Conservation (phyloP, 495 filamentous ascomycete species). For the Neurospora pannonica region DNA sequence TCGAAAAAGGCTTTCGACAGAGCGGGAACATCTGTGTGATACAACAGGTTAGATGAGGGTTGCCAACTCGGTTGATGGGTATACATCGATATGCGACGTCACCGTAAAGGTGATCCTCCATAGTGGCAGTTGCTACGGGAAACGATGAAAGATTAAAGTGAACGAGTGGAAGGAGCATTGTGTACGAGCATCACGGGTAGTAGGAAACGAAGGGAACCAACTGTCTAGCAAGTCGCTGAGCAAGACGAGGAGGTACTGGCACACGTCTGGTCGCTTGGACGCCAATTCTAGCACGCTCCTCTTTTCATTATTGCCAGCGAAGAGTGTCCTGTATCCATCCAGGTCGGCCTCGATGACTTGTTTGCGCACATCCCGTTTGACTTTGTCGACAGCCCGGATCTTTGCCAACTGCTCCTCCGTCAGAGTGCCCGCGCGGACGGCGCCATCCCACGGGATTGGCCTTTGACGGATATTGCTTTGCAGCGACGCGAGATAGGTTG, state of each 20-base stretch:
- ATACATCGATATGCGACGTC: background rate
- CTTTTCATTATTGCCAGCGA: slow-evolving; percentile 59
- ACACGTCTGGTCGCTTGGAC: slow-evolving; percentile 69
- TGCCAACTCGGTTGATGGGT: background rate
- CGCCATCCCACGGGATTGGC: slow-evolving; percentile 96
- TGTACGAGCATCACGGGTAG: background rate
- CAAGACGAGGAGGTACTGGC: slow-evolving; percentile 90
- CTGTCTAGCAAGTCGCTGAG: slow-evolving; percentile 81
- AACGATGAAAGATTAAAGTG: background rate
- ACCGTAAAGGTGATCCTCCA: background rate
- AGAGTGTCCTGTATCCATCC: slow-evolving; percentile 63
- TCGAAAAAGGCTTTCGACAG: slow-evolving; percentile 66
- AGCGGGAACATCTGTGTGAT: slow-evolving; percentile 58
- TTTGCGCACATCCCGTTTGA: slow-evolving; percentile 69
- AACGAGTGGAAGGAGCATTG: background rate
- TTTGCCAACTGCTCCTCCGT: slow-evolving; percentile 89
- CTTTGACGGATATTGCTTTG: slow-evolving; percentile 91
- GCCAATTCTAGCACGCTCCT: slow-evolving; percentile 75
- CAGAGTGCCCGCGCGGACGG: slow-evolving; percentile 85
- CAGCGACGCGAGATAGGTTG: slow-evolving; percentile 79
- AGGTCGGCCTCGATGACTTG: slow-evolving; percentile 73
- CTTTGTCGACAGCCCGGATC: slow-evolving; percentile 97
- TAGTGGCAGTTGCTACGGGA: background rate
- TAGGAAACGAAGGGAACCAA: slow-evolving; percentile 27
- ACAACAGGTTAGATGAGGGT: slow-evolving; percentile 9